Evolutionary conservation across 2,329 filamentous ascomycete species (phyloP), one percentile per base, ranked within the genome.

Genomic region (Pyrenophora tritici-repentis): DNA sequence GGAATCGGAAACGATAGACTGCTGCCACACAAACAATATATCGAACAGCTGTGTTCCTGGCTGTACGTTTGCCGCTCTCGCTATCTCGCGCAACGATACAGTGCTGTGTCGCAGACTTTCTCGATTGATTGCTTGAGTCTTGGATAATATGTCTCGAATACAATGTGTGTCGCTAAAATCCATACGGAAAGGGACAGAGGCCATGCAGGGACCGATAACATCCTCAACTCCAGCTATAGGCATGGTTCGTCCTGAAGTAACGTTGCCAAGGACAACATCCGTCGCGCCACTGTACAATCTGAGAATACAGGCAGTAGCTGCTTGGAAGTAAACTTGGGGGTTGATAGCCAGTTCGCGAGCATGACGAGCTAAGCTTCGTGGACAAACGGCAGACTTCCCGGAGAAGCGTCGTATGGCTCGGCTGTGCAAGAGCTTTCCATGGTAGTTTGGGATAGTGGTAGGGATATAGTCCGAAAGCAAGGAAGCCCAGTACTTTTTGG

Each of bases 1-100:
- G n/a, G 66, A 58, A 2, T 58, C 55, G 13, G 71, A 70, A 1
- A 72, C 57, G 14, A 88, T 76, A 0, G 86, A 88, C 65, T 96
- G 87, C 62, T 97, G 92, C 79, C 92, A 97, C 0, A 92, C 86
- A 62, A 96, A 87, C 0, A 96, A 76, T 0, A 86, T 81, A 59
- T 96, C 89, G 60, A 93, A 96, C 0, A 96, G 73, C 1, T 75
- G 73, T 33, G 83, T 79, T 1, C 80, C 77, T 0, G 84, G 78
- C 22, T 79, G 74, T 1, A 87, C 53, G 0, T 80, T 81, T 3
- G 81, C 82, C 1, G 81, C 72, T 58, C 82, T 84, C 63, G 85
- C 87, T 58, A 96, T 89, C 2, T 91, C 84, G 1, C 83, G 76
- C 2, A 95, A 78, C 0, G 90, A 80, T 5, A 91, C 65, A 1